Percentiles rank a stretch among this genome's conserved stretches.
These are phyloP conservation scores for Phytophthora sojae DNA, from an alignment of 352 stramenopile species.

Conservation along the genomic window DNA sequence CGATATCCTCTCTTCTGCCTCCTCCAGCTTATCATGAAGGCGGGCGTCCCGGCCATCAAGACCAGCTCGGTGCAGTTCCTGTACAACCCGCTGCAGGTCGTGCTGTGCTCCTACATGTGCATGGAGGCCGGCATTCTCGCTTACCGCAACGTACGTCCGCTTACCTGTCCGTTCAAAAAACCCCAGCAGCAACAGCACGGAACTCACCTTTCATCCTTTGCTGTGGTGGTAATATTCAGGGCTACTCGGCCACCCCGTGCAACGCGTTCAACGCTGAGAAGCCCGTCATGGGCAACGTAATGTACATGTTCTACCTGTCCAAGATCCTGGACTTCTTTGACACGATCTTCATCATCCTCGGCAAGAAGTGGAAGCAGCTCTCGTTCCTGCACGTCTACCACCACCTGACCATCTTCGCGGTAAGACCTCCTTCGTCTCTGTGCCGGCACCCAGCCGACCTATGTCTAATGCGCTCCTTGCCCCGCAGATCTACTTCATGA, in stretches of 20 bases:
- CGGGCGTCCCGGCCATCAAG: slow-evolving; percentile 76
- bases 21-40: slow-evolving; percentile 70
- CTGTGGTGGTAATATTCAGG: slow-evolving; percentile 25
- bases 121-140: slow-evolving; percentile 94
- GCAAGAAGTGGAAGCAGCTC: slow-evolving; percentile 98
- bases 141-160: slow-evolving; percentile 80
- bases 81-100: slow-evolving; percentile 98
- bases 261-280: slow-evolving; percentile 91
- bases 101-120: slow-evolving; percentile 97
- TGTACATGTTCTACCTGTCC: slow-evolving; percentile 99
- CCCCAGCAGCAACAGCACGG: background rate
- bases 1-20: slow-evolving; percentile 1
- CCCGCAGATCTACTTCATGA: slow-evolving; percentile 94
- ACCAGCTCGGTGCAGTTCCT: slow-evolving; percentile 92
- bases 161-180: background rate
- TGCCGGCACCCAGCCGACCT: background rate
- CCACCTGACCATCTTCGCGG: slow-evolving; percentile 96
- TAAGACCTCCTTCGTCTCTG: slow-evolving; percentile 24
- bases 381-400: slow-evolving; percentile 99
- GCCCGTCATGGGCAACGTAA: slow-evolving; percentile 94
- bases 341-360: slow-evolving; percentile 98
- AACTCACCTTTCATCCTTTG: slow-evolving; percentile 11
- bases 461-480: slow-evolving; percentile 15
- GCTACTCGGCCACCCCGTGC: slow-evolving; percentile 94
- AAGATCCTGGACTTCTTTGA: slow-evolving; percentile 95